phyloP scores from a whole-genome alignment of 768 basidiomycete genomes.

The Mycena floridula region DNA sequence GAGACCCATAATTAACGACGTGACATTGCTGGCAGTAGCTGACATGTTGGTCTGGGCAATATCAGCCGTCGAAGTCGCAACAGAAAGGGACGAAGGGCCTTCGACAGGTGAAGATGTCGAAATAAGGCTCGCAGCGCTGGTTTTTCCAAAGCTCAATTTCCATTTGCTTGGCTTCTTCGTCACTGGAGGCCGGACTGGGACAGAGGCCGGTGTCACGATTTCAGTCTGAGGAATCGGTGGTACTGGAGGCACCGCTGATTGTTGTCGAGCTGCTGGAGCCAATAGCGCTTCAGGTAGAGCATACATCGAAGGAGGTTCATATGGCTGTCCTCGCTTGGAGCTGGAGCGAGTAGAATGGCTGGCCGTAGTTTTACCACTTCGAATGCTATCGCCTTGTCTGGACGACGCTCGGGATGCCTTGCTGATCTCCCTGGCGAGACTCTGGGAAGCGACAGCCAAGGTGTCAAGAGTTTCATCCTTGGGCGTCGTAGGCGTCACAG shows the following conservation, averaged over 20 bases:
- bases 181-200: slow-evolving; percentile 22
- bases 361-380: slow-evolving; percentile 12
- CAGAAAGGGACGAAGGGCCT: slow-evolving; percentile 19
- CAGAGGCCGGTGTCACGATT: slow-evolving; percentile 32
- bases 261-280: slow-evolving; percentile 9
- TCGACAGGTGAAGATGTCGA: slow-evolving; percentile 31
- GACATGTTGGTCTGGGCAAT: slow-evolving; percentile 36
- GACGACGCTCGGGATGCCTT: slow-evolving; percentile 50
- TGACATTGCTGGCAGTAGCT: slow-evolving; percentile 73
- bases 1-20: slow-evolving; percentile 67
- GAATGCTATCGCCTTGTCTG: slow-evolving; percentile 16
- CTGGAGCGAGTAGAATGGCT: slow-evolving; percentile 22
- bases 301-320: slow-evolving; percentile 45
- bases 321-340: slow-evolving; percentile 19
- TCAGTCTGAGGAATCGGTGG: slow-evolving; percentile 14
- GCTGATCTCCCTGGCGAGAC: slow-evolving; percentile 80
- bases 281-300: slow-evolving; percentile 26
- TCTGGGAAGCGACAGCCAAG: slow-evolving; percentile 76
- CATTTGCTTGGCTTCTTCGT: slow-evolving; percentile 82
- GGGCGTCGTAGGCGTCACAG: slow-evolving; percentile 25
- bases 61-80: slow-evolving; percentile 2
- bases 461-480: slow-evolving; percentile 58
- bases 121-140: slow-evolving; percentile 28
- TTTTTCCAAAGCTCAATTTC: slow-evolving; percentile 73
- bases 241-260: slow-evolving; percentile 18